These are phyloP conservation scores for Martensiomyces pterosporus DNA, from an alignment of 192 early-diverging fungal genomes.

Conservation along the genomic window DNA sequence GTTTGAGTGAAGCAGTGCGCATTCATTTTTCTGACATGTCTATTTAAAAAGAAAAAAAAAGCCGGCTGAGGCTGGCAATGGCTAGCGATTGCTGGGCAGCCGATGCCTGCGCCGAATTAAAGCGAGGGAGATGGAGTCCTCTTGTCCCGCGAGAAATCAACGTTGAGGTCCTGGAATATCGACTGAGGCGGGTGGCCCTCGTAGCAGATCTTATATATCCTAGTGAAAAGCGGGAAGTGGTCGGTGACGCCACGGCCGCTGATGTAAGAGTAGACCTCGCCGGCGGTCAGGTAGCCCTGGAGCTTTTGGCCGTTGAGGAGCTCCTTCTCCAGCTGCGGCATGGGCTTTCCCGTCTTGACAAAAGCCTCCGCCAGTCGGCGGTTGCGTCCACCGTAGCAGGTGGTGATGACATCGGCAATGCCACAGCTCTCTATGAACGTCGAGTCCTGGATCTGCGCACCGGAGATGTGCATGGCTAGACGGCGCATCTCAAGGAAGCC, in stretches of 20 bases:
- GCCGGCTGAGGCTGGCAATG: too few species aligned
- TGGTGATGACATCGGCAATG: slow-evolving; percentile 94
- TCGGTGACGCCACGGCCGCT: slow-evolving; percentile 55
- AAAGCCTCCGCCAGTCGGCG: slow-evolving; percentile 88
- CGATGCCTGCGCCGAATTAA: background rate
- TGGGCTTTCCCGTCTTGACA: slow-evolving; percentile 87
- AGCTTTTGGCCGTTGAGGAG: slow-evolving; percentile 96
- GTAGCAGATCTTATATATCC: slow-evolving; percentile 90
- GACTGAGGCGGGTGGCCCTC: slow-evolving; percentile 63
- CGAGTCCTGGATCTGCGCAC: slow-evolving; percentile 74
- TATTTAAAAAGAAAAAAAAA: too few species aligned
- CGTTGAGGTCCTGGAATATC: slow-evolving; percentile 56
- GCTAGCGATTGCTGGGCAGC: too few species aligned
- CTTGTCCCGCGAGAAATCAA: slow-evolving; percentile 45
- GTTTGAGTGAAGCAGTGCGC: too few species aligned
- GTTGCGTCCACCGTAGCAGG: slow-evolving; percentile 96
- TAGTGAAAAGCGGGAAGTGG: slow-evolving; percentile 90
- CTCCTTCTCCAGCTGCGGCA: slow-evolving; percentile 87
- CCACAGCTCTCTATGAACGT: slow-evolving; percentile 98
- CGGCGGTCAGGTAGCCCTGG: slow-evolving; percentile 88
- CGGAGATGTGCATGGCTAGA: slow-evolving; percentile 80
- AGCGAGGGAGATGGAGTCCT: slow-evolving; percentile 11
- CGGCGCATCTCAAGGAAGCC: slow-evolving; percentile 95
- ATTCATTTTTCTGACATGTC: too few species aligned
- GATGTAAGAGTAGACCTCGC: slow-evolving; percentile 83